Base-by-base conservation (phyloP, 78 protist genomes). In the Protostelium mycophagum region DNA sequence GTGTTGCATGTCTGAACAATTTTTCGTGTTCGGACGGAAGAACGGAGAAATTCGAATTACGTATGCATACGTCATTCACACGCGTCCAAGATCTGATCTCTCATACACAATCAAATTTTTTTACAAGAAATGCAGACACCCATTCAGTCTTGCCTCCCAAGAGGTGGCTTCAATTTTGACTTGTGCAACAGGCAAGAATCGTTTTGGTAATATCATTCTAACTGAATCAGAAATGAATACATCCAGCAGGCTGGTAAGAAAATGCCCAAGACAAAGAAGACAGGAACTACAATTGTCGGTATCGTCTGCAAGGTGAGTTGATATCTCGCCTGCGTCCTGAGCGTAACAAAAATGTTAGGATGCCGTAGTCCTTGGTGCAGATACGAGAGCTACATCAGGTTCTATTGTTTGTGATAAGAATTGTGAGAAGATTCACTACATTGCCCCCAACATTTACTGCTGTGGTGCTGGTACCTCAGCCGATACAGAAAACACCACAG, bases 391-490 rank as follows among this genome's bases (percentile, higher is more conserved):
- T 9, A 98, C 99, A 0, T 95, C 88, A 35, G 99, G 99, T 36
- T 83, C 97, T n/a, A 97, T 96, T 31, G 99, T 99, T 0, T 98
- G 98, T 0, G 99, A 99, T 93, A 99, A 99, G 97, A 96, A 98
- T 93, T 99, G 99, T 94, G 93, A 96, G 88, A 99, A 99, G 96
- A 96, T 99, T 87, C 99, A 99, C 91, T 97, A 97, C 95, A 97
- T 99, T 16, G 98, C 99, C 28, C 97, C 97, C 85, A 98, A 99
- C 87, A 97, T 99, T n/a, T 97, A 88, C 63, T 98, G 99, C 94
- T 97, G 99, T 83, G 99, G 99, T 28, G 99, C 99, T 0, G 99
- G 99, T 34, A 99, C 99, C 0, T 97, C 99, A 0, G 99, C 99
- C 0, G 99, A 99, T 90, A 96, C 99, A 23, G 99, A 98, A 39